Evolutionary conservation across 2,329 filamentous ascomycete genomes (phyloP).

Genomic region (Trichoderma guizhouense): DNA sequence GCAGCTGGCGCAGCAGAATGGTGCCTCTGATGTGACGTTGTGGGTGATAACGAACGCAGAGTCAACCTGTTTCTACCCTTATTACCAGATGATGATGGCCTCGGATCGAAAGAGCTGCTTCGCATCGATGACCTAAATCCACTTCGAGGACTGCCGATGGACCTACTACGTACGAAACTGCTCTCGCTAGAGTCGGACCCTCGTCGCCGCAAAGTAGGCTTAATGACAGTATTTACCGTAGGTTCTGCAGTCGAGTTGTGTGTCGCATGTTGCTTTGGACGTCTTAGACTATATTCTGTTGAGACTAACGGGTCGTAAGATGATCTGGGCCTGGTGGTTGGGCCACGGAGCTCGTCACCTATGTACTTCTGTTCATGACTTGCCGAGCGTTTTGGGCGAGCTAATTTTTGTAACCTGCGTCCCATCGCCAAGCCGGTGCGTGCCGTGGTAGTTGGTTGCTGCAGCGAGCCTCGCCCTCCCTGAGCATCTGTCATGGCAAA

Average conservation of each 20-base stretch:
- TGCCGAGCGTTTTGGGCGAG: not conserved
- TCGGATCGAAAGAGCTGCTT: conserved; percentile 25
- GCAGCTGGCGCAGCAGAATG: conserved; percentile 38
- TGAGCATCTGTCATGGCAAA: not conserved
- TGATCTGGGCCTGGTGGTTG: conserved; percentile 29
- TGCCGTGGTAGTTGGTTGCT: not conserved
- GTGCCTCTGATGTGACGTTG: conserved; percentile 51
- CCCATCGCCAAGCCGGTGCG: not conserved
- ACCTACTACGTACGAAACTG: conserved; percentile 70
- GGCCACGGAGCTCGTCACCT: conserved; percentile 13
- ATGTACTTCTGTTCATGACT: conserved; percentile 8
- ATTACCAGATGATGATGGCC: conserved; percentile 29
- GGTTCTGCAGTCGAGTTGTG: conserved; percentile 24
- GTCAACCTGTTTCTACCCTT: conserved; percentile 60
- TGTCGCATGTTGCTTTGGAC: conserved; percentile 27
- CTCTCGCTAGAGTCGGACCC: conserved; percentile 70
- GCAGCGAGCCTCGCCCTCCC: not conserved
- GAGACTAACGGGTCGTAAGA: conserved; percentile 27
- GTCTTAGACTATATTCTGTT: conserved; percentile 19
- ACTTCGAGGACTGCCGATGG: conserved; percentile 46
- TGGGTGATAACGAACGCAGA: conserved; percentile 67
- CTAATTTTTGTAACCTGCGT: not conserved
- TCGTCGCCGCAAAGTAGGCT: conserved; percentile 46
- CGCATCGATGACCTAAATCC: conserved; percentile 75
- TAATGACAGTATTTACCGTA: conserved; percentile 18